phyloP scores from a whole-genome alignment of 225 moss, liverwort and hornwort species.

The Pseudoscleropodium purum region DNA sequence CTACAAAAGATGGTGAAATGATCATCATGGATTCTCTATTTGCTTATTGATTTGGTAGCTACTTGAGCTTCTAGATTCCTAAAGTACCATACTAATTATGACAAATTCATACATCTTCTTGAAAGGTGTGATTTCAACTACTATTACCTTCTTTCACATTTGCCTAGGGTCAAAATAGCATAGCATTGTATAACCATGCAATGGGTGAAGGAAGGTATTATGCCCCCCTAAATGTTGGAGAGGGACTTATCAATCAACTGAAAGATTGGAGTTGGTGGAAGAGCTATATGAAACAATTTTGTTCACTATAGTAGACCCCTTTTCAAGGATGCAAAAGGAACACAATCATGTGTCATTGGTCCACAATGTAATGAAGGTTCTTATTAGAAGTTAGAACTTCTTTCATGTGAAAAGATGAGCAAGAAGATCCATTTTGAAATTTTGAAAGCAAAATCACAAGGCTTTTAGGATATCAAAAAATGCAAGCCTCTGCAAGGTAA shows the following conservation, averaged over 20 bases:
- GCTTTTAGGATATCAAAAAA: neutral
- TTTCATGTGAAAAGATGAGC: neutral
- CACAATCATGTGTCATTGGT: neutral
- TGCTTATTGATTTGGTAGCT: neutral
- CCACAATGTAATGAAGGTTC: no score
- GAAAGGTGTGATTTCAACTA: neutral
- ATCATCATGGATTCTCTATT: neutral
- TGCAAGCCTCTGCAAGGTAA: neutral
- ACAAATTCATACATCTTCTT: neutral
- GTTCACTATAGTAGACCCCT: rapidly evolving
- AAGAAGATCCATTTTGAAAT: neutral
- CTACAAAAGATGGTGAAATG: neutral
- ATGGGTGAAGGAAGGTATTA: neutral
- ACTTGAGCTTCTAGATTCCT: rapidly evolving
- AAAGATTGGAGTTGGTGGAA: neutral
- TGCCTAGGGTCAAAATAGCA: rapidly evolving
- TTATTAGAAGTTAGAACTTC: neutral
- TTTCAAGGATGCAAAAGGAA: neutral
- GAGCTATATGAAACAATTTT: neutral
- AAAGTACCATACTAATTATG: neutral
- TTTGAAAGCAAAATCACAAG: neutral
- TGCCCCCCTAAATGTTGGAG: neutral
- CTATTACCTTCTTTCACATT: neutral
- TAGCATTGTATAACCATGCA: neutral
- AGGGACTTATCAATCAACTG: no score